phyloP scores from a whole-genome alignment of 352 stramenopile genomes.

The Phytopythium vexans region DNA sequence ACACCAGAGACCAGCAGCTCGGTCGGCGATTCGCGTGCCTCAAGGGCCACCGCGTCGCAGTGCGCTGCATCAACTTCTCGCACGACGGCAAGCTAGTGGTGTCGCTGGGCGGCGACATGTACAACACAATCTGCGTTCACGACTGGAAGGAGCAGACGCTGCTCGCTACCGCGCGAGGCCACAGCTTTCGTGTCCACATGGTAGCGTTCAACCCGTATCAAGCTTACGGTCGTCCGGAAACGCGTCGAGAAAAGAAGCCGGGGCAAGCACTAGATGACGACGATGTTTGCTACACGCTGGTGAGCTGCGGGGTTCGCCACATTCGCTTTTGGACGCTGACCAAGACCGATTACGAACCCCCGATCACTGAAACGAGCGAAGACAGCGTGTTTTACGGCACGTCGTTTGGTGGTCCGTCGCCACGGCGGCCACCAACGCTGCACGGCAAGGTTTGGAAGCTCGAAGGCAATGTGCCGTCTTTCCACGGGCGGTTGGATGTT shows the following conservation, averaged over 20 bases:
- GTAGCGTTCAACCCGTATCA: constrained; percentile 74
- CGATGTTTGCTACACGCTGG: constrained; percentile 66
- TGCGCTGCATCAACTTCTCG: constrained; percentile 65
- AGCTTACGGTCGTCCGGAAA: constrained; percentile 56
- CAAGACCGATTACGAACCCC: constrained; percentile 44
- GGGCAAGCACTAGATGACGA: constrained; percentile 69
- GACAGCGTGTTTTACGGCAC: constrained; percentile 63
- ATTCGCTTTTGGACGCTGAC: constrained; percentile 76
- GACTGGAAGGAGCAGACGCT: constrained; percentile 64
- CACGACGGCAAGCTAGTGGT: constrained; percentile 67
- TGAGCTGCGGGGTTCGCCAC: constrained; percentile 68
- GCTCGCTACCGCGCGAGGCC: constrained; percentile 48
- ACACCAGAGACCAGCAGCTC: constrained; percentile 52
- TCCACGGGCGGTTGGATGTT: constrained; percentile 59
- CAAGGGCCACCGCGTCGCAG: constrained; percentile 47
- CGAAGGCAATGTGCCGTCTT: constrained; percentile 68
- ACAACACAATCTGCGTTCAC: constrained; percentile 77
- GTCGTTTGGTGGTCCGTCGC: constrained; percentile 48
- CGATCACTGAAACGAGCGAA: constrained; percentile 39
- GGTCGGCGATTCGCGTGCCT: constrained; percentile 53
- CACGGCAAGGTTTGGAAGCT: constrained; percentile 72
- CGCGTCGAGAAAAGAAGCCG: constrained; percentile 39
- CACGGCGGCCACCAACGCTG: constrained; percentile 44
- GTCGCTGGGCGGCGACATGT: constrained; percentile 68
- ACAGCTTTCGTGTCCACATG: constrained; percentile 64